Percentiles rank a stretch among this genome's conserved stretches.
Evolutionary conservation across 1,284 basidiomycete genomes (phyloP).

Genomic region (Porodaedalea pini): DNA sequence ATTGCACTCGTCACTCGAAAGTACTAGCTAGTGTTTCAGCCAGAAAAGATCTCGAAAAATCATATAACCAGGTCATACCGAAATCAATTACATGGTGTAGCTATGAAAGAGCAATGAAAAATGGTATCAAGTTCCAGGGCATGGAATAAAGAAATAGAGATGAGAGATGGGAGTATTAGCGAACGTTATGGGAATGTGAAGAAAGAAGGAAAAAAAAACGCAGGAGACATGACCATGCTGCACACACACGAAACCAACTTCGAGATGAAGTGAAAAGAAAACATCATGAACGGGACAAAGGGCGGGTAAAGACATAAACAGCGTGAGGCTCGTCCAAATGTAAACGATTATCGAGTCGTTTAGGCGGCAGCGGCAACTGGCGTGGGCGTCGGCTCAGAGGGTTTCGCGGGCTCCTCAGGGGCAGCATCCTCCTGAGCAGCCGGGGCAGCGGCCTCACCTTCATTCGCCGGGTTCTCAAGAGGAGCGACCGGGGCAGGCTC

Average conservation of each 20-base stretch:
- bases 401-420: conserved; percentile 29
- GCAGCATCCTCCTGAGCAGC: conserved; percentile 34
- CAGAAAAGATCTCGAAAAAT: background rate
- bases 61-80: conserved; percentile 14
- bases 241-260: conserved; percentile 15
- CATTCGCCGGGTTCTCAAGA: conserved; percentile 65
- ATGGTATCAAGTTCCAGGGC: conserved; percentile 21
- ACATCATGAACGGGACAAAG: conserved; percentile 43
- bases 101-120: conserved; percentile 18
- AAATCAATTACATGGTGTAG: conserved; percentile 19
- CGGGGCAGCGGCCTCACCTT: conserved; percentile 35
- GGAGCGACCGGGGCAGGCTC: conserved; percentile 71
- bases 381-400: conserved; percentile 32
- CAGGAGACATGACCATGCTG: conserved; percentile 22
- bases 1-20: background rate
- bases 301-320: conserved; percentile 26
- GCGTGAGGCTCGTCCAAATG: conserved; percentile 12
- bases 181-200: conserved; percentile 14
- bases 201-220: conserved; percentile 26
- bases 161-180: conserved; percentile 19
- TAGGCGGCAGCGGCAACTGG: conserved; percentile 33
- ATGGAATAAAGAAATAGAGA: conserved; percentile 18
- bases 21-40: background rate
- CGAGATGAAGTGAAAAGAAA: conserved; percentile 47
- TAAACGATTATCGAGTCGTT: conserved; percentile 9